Evolutionary conservation across 2,329 filamentous ascomycete species (phyloP), one percentile per base, ranked within the genome.

Genomic region (Epichloe sibirici): DNA sequence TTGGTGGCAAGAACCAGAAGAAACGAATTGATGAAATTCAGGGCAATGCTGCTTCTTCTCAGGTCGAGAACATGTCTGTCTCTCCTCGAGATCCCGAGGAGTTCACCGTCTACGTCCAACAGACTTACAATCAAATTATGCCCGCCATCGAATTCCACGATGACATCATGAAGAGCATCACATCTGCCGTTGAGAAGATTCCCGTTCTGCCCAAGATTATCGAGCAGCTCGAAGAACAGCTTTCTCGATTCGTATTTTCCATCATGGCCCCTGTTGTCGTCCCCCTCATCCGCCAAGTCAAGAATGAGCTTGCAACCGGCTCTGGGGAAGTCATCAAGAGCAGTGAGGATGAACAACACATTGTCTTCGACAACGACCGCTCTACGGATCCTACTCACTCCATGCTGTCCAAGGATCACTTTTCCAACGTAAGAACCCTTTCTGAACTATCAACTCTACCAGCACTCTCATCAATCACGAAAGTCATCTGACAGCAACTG

Each of bases 401-500:
- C 21, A 95, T 95, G 90, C 74, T 96, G 50, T 90, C 89, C 54
- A 96, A 96, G 72, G 90, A 96, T 62, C 90, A 96, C 69, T 96
- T 96, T 68, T 87, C 85, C 57, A 94, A 94, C 63, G 75, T 85
- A 66, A 69, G 75, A 61, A 23, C 42, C 11, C 21, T 15, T 2
- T 38, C 17, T 38, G 12, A 21, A 11, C 2, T 46, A 4, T 13
- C 45, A 15, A 13, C 28, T 31, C 8, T 31, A 9, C 7, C 28
- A 8, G 8, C 28, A 31, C 3, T 31, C 28, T 31, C 28, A 31
- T 31, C 28, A 31, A 31, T 31, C 28, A 31, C 28, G 28, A 31
- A 31, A 31, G 28, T 3, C 28, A 9, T 31, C 28, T 31, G 28
- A 28, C 25, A 28, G 25, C 25, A 28, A 28, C 35, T 7, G 45